These are phyloP conservation scores for Rhizophagus clarus DNA, from an alignment of 192 early-diverging fungal species.

Conservation along the genomic window DNA sequence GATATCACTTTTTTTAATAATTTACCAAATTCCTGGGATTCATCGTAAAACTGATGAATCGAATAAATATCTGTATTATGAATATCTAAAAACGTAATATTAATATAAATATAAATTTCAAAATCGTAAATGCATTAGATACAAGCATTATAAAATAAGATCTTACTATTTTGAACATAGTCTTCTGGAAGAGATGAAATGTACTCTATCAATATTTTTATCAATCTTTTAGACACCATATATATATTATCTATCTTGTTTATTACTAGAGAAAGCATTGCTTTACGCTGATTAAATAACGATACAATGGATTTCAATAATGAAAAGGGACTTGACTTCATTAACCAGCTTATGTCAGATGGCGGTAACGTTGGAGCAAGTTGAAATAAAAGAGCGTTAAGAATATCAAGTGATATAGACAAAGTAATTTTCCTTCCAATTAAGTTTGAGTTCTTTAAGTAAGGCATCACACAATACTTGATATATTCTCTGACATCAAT, in stretches of 20 bases:
- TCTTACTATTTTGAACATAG: background rate
- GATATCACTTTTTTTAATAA: background rate
- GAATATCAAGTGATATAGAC: background rate
- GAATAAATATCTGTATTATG: background rate
- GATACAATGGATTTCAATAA: background rate
- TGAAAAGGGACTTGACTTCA: background rate
- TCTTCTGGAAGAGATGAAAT: background rate
- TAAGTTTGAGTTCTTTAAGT: background rate
- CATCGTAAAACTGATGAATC: background rate
- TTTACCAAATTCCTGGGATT: background rate
- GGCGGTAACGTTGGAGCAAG: background rate
- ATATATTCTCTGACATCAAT: conserved; percentile 16
- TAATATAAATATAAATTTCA: background rate
- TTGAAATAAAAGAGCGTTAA: background rate
- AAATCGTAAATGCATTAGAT: too few relatives aligned
- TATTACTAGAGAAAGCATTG: background rate
- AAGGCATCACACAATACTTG: background rate
- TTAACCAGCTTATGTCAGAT: background rate
- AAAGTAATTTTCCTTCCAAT: background rate
- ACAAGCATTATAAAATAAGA: background rate
- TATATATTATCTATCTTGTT: background rate
- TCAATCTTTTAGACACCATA: background rate
- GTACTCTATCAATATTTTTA: conserved; percentile 4
- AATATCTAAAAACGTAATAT: background rate
- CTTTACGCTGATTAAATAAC: conserved; percentile 10